phyloP scores from a whole-genome alignment of 2,329 filamentous ascomycete species.

The Cladorrhinum sp. region DNA sequence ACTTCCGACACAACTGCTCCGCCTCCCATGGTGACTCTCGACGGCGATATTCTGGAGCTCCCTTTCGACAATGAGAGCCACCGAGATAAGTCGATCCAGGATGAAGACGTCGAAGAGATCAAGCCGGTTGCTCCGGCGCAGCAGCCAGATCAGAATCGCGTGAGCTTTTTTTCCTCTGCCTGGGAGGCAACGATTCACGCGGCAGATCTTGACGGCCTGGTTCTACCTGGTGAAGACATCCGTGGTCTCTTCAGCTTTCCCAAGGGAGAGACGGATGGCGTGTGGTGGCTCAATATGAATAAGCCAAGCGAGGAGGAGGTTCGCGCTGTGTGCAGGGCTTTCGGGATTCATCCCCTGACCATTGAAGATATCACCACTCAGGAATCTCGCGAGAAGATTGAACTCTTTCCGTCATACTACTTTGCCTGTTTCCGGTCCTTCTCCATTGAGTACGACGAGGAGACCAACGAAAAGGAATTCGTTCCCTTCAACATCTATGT shows the following conservation, averaged over 20 bases:
- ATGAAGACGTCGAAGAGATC: constrained; percentile 37
- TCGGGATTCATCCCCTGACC: constrained; percentile 91
- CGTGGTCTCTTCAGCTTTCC: constrained; percentile 76
- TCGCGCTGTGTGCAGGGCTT: constrained; percentile 83
- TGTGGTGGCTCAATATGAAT: constrained; percentile 98
- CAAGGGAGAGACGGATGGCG: constrained; percentile 65
- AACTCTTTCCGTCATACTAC: constrained; percentile 96
- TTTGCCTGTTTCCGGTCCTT: constrained; percentile 98
- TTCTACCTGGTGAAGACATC: constrained; percentile 86
- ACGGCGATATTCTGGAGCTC: constrained; percentile 57
- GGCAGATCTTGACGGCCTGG: constrained; percentile 78
- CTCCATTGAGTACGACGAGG: constrained; percentile 67
- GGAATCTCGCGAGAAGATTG: constrained; percentile 96
- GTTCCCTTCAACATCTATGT: constrained; percentile 97
- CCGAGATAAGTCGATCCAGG: constrained; percentile 57
- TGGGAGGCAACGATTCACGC: constrained; percentile 92
- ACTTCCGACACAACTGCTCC: constrained; percentile 27
- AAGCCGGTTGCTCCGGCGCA: constrained; percentile 29
- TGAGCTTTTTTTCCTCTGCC: constrained; percentile 95
- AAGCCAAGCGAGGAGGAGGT: constrained; percentile 88
- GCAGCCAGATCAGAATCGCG: constrained; percentile 67
- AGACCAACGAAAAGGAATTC: constrained; percentile 75
- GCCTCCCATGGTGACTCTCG: constrained; percentile 30
- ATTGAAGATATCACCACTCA: constrained; percentile 95
- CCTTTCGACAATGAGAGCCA: constrained; percentile 45